Base-by-base conservation (phyloP, 805 yeast species). In the Nakazawaea wyomingensis region DNA sequence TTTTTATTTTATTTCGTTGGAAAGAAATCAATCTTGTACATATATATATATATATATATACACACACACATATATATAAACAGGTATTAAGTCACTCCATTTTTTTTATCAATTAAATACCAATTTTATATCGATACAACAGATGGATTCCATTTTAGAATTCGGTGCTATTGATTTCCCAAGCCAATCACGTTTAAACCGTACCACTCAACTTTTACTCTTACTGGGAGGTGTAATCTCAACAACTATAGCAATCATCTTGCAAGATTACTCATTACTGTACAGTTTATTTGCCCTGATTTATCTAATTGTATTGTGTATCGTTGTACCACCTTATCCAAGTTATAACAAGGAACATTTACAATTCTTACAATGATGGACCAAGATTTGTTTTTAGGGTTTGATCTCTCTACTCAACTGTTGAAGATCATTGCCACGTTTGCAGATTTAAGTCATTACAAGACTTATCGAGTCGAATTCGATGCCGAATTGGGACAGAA, bases 381-480 rank as follows among this genome's bases (percentile, higher is more conserved):
- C 47, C 26, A 24, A 52, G 59, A 55, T 32, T 54, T 69, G 22
- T 80, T 62, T 54, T 61, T 85, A 47, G 96, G 96, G 1, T 78
- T 88, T 53, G 97, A 90, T 59, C 69, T 90, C 21, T 86, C 96
- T 1, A 89, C 96, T 13, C 97, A 89, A 58, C 96, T 88, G 56
- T 65, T 90, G 53, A 89, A 89, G 60, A 74, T 85, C 35, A 72
- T 88, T 34, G 81, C 82, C 20, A 76, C 85, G 26, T 67, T 78
- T 56, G 71, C 66, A 9, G 53, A 66, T 8, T 65, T 88, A 43
- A 62, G 70, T 29, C 78, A 79, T 21, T 67, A 76, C 24, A 62
- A 71, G 32, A 72, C 84, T 6, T 84, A 73, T 51, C 56, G 77
- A 27, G 82, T 89, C 11, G 89, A 82, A 48, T 88, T 89, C 52